A percentile compares a stretch with the other conserved stretches of the same genome.
Evolutionary conservation across 768 basidiomycete genomes (phyloP).

Genomic region (Hypsizygus marmoreus): DNA sequence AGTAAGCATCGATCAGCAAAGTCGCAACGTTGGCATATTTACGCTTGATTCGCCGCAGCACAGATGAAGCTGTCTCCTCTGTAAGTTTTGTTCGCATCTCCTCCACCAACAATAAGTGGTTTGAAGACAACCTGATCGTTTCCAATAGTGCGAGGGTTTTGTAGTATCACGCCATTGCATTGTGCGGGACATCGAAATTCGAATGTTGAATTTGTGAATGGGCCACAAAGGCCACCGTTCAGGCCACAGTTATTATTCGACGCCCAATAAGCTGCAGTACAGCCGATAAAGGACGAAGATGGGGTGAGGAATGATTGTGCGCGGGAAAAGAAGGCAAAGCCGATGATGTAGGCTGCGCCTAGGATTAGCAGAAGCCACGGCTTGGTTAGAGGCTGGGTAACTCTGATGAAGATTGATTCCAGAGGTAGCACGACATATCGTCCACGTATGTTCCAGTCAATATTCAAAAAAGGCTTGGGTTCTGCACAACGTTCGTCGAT

Average conservation of each 20-base stretch:
- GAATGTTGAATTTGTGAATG: conserved; percentile 61
- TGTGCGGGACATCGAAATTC: conserved; percentile 84
- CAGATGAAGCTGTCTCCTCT: conserved; percentile 86
- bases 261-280: conserved; percentile 72
- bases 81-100: conserved; percentile 70
- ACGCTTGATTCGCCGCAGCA: conserved; percentile 82
- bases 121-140: conserved; percentile 61
- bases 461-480: conserved; percentile 55
- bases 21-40: conserved; percentile 27
- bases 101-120: conserved; percentile 85
- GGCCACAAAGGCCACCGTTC: conserved; percentile 63
- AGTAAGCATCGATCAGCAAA: conserved; percentile 10
- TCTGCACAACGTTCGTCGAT: conserved; percentile 34
- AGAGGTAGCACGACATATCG: conserved; percentile 43
- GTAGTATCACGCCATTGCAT: conserved; percentile 61
- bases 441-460: conserved; percentile 41
- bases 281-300: conserved; percentile 60
- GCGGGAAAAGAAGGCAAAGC: conserved; percentile 70
- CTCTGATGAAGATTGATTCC: conserved; percentile 53
- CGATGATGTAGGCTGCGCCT: conserved; percentile 64
- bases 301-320: conserved; percentile 75
- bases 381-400: conserved; percentile 53
- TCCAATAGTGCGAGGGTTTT: conserved; percentile 77
- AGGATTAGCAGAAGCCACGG: conserved; percentile 59
- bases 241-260: conserved; percentile 74